Evolutionary conservation across 345 rosid species (phyloP), one percentile per base, ranked within the genome.

Genomic region (Aegle marmelos): DNA sequence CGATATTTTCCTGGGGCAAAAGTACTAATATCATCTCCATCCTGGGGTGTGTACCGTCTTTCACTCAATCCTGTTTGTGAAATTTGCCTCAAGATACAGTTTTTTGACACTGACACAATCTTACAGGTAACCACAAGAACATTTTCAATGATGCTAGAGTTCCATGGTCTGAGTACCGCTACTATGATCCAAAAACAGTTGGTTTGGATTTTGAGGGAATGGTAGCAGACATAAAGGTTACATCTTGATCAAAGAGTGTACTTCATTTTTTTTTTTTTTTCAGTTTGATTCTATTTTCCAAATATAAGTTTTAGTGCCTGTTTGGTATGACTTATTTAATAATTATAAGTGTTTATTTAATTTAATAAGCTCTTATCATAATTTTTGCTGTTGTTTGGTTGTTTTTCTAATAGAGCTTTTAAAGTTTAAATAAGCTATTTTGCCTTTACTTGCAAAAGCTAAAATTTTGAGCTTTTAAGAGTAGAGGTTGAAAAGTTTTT

Each of bases 201-300:
- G 99, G 99, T 77, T 87, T 96, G 91, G 99, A 94, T 81, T 96
- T 96, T 82, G 99, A 93, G 66, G 99, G 99, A 73, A 96, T 93
- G 98, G 88, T 96, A 72, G 85, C 94, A 11, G 98, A 96, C 82
- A 91, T 96, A 58, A 92, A 91, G 97, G 98, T 93, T 74, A 63
- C 82, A 21, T 75, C 83, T 65, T 28, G 67, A 24, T 54, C n/a
- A 8, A 34, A 68, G 69, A 48, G 11, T 56, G 31, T 50, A 24
- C 48, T 60, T 59, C 17, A 28, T 7, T 37, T 37, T 37, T 37
- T 73, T 22, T 56, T 50, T 22, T 34, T 36, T 22, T 71, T 4
- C 50, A 22, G 7, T 56, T 56, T 22, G 50, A 9, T 56, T 72
- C 7, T 72, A 13, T 33, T 72, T 72, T 57, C 65, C 19, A n/a